A percentile compares a stretch with the other conserved stretches of the same genome.
These are phyloP conservation scores for Colletotrichum liriopes DNA, from an alignment of 2,329 filamentous ascomycete genomes.

Conservation along the genomic window DNA sequence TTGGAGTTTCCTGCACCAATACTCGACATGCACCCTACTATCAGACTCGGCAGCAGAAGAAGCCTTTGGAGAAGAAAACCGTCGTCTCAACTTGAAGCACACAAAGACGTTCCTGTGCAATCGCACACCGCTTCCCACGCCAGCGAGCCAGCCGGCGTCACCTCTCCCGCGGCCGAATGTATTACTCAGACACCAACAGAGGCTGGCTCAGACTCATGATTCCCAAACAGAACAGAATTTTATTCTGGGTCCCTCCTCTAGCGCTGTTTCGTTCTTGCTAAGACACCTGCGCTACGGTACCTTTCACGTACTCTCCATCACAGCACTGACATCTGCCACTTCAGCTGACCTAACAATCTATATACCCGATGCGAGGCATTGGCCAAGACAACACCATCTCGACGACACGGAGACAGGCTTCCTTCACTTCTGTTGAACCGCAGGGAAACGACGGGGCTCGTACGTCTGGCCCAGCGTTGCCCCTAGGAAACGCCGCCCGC, in stretches of 20 bases:
- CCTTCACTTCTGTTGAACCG: neutral
- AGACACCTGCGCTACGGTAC: conserved; percentile 15
- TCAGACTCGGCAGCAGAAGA: neutral
- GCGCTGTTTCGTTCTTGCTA: conserved; percentile 35
- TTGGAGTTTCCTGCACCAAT: neutral
- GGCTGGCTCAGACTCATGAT: conserved; percentile 25
- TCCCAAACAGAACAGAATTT: conserved; percentile 38
- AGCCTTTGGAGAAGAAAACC: conserved; percentile 4
- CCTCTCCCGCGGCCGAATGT: neutral
- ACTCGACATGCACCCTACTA: neutral
- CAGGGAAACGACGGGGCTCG: neutral
- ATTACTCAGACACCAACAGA: conserved; percentile 2
- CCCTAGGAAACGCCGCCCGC: neutral
- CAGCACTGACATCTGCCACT: conserved; percentile 27
- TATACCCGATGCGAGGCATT: neutral
- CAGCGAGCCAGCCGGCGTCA: neutral
- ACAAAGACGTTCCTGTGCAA: conserved; percentile 3
- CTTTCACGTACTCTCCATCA: neutral
- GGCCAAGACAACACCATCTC: conserved; percentile 1
- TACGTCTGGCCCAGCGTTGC: neutral
- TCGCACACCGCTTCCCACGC: conserved; percentile 3
- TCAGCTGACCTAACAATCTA: conserved; percentile 24
- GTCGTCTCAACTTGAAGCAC: conserved; percentile 17
- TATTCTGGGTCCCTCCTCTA: conserved; percentile 37
- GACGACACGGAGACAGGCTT: too few relatives aligned